A percentile compares a stretch with the other conserved stretches of the same genome.
These are phyloP conservation scores for Mrakia frigida DNA, from an alignment of 768 basidiomycete genomes.

Conservation along the genomic window DNA sequence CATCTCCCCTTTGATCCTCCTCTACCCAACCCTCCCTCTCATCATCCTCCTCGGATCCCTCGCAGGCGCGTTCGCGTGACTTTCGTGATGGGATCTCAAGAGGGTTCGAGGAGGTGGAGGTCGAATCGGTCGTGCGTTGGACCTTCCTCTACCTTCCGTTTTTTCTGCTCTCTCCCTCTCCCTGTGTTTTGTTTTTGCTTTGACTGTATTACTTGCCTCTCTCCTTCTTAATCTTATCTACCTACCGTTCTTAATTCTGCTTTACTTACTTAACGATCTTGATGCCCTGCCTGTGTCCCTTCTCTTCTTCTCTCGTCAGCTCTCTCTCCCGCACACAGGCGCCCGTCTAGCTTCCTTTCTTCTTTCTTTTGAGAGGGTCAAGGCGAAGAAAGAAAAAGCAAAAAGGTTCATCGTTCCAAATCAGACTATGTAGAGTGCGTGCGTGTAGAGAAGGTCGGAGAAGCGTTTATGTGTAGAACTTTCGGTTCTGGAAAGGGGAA, in stretches of 20 bases:
- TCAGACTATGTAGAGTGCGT: neutral
- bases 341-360: neutral
- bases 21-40: slow-evolving; percentile 11
- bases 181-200: neutral
- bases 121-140: no score
- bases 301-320: neutral
- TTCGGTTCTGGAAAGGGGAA: slow-evolving; percentile 61
- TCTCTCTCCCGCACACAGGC: neutral
- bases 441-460: neutral
- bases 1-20: slow-evolving; percentile 16
- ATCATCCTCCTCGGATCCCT: neutral
- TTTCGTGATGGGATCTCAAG: slow-evolving; percentile 12
- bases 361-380: neutral
- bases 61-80: neutral
- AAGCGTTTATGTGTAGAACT: slow-evolving; percentile 58
- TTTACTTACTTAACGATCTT: neutral
- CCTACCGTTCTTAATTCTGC: neutral
- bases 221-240: slow-evolving; percentile 3
- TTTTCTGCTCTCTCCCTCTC: neutral
- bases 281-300: neutral
- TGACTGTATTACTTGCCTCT: neutral
- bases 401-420: neutral
- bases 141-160: no score
- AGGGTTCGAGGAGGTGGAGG: no score
- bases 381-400: no score